Evolutionary conservation across 345 rosid genomes (phyloP).

Genomic region (Eucalyptus tenuipes): DNA sequence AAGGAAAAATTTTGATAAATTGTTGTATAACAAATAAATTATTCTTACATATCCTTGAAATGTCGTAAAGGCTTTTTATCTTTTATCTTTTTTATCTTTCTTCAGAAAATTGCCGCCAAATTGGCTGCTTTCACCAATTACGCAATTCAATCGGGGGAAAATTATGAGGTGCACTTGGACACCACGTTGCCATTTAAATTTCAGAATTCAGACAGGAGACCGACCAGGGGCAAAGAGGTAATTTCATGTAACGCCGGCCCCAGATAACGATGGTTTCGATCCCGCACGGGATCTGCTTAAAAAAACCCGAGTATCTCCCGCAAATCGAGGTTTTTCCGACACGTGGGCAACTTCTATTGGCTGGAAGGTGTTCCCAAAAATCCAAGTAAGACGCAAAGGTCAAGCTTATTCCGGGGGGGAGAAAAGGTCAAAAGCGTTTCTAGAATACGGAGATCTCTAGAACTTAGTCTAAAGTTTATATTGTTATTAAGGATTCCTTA

Average conservation of each 20-base stretch:
- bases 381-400: not conserved
- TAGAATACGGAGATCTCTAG: not conserved
- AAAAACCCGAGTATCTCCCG: not conserved
- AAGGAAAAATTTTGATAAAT: fast-evolving
- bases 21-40: not conserved
- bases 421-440: not conserved
- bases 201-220: not conserved
- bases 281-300: not conserved
- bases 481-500: not conserved
- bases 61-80: not conserved
- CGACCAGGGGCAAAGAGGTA: not conserved
- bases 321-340: not conserved
- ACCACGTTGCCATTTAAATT: not conserved
- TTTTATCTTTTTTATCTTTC: too few relatives aligned
- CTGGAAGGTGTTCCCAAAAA: not conserved
- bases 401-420: fast-evolving
- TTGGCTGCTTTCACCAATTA: not conserved
- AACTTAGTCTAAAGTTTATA: not conserved
- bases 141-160: not conserved
- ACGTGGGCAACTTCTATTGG: not conserved
- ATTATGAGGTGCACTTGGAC: not conserved
- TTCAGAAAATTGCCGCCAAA: not conserved
- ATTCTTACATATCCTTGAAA: not conserved
- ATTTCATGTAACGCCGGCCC: not conserved
- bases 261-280: not conserved